Evolutionary conservation across 2,329 filamentous ascomycete species (phyloP), one percentile per base, ranked within the genome.

Genomic region (Fusarium verrucosum): DNA sequence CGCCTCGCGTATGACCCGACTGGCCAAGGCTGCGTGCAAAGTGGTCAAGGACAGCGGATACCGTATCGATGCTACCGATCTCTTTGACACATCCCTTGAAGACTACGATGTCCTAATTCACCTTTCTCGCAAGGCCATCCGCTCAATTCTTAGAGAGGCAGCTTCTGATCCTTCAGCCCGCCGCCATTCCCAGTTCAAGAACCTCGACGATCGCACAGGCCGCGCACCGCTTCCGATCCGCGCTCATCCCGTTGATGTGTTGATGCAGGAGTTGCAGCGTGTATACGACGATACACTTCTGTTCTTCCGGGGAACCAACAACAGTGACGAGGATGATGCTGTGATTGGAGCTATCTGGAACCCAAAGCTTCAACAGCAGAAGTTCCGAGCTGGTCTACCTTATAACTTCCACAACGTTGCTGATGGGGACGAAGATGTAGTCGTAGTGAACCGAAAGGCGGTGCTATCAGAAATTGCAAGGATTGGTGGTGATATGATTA

Each of bases 51-150:
- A 83, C 9, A 73, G 85, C 30, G 83, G 83, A 23, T 72, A 84
- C 23, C 76, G 78, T 13, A 76, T 92, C 50, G 80, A 89, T 43
- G 69, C 75, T 4, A 35, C 66, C 4, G 58, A 66, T 23, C 82
- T 98, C 10, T 98, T 98, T 78, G 81, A 85, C n/a, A 83, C 90
- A 4, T 86, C 89, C 0, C 81, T 92, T 7, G 77, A 78, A 10
- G 93, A 97, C 66, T 99, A 94, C 75, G 92, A 98, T 74, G 89
- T 98, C 64, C 79, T 94, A n/a, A 81, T 99, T 51, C 86, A 89
- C 72, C 80, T 98, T 19, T 85, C 86, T 16, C 67, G 82, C 28
- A 87, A 85, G 66, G 79, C 79, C 45, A 74, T 85, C 40, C 80
- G 80, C 71, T 62, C 73, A 63, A 71, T 81, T 25, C 55, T 77